phyloP scores from a whole-genome alignment of 1,284 basidiomycete species.

The Pascua guehoae region DNA sequence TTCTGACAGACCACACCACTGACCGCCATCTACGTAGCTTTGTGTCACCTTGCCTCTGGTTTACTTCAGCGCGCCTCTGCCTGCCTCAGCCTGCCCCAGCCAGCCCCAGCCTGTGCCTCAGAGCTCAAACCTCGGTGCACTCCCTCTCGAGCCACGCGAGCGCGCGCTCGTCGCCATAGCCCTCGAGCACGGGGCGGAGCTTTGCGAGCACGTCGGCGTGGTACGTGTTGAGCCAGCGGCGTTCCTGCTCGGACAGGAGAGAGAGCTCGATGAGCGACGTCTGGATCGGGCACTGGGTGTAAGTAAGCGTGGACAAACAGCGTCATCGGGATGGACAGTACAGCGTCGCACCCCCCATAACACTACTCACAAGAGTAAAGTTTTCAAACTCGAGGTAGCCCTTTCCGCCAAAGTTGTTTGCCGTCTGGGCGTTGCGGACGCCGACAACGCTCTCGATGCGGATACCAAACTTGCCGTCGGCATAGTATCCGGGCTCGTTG shows the following conservation, averaged over 20 bases:
- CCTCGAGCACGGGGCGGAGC: conserved; percentile 65
- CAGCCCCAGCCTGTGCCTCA: no score
- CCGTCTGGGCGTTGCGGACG: conserved; percentile 67
- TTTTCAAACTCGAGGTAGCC: conserved; percentile 79
- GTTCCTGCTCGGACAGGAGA: conserved; percentile 66
- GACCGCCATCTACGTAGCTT: neutral
- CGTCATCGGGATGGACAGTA: no score
- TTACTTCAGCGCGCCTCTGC: no score
- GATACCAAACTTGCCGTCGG: conserved; percentile 86
- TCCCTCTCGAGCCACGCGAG: conserved; percentile 74
- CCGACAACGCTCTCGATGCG: conserved; percentile 87
- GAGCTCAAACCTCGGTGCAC: conserved; percentile 24
- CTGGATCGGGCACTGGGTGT: conserved; percentile 73
- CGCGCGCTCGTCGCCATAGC: conserved; percentile 61
- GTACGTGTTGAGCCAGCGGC: conserved; percentile 79
- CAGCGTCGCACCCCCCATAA: neutral
- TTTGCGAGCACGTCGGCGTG: conserved; percentile 75
- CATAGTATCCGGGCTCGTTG: conserved; percentile 92
- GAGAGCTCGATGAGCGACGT: conserved; percentile 69
- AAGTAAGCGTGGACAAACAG: conserved; percentile 1
- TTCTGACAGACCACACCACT: neutral
- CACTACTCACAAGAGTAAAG: conserved; percentile 66
- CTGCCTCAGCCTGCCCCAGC: no score
- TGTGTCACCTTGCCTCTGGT: no score
- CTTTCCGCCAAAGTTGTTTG: conserved; percentile 78